Evolutionary conservation across 768 basidiomycete genomes (phyloP).

Genomic region (Amanita exitialis): DNA sequence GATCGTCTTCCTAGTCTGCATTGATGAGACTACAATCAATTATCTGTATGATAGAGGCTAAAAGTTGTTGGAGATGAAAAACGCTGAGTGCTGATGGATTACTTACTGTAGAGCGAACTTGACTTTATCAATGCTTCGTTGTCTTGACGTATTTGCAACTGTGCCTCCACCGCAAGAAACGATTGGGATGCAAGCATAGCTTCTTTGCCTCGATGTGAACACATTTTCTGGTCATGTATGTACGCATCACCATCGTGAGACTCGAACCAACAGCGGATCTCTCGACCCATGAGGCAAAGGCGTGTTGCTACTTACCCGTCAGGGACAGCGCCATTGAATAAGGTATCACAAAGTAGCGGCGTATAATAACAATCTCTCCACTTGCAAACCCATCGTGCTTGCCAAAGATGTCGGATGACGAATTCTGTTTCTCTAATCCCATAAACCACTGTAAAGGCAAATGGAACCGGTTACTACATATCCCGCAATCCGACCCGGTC

Average conservation of each 20-base stretch:
- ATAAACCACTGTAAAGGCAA: conserved; percentile 27
- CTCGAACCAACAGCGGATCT: background rate
- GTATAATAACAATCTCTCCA: conserved; percentile 3
- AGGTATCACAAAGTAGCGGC: background rate
- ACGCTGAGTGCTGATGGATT: background rate
- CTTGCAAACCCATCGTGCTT: background rate
- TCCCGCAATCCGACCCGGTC: conserved; percentile 23
- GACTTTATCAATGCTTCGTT: conserved; percentile 2
- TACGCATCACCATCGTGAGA: background rate
- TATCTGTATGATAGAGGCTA: no score
- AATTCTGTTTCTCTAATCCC: conserved; percentile 33
- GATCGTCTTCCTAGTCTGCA: conserved; percentile 27
- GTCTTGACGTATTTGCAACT: conserved; percentile 2
- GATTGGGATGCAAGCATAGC: background rate
- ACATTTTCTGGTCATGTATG: background rate
- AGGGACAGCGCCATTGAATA: background rate
- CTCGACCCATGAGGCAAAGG: conserved; percentile 1
- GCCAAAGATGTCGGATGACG: conserved; percentile 22
- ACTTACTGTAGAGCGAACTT: background rate
- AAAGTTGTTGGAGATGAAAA: background rate
- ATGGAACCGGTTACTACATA: conserved; percentile 30
- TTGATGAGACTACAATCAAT: no score
- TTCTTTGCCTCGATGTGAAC: background rate
- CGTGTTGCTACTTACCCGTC: background rate
- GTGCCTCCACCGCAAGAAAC: background rate